Evolutionary conservation across 441 rosid species (phyloP), one percentile per base, ranked within the genome.

Genomic region (Populus hybrid): DNA sequence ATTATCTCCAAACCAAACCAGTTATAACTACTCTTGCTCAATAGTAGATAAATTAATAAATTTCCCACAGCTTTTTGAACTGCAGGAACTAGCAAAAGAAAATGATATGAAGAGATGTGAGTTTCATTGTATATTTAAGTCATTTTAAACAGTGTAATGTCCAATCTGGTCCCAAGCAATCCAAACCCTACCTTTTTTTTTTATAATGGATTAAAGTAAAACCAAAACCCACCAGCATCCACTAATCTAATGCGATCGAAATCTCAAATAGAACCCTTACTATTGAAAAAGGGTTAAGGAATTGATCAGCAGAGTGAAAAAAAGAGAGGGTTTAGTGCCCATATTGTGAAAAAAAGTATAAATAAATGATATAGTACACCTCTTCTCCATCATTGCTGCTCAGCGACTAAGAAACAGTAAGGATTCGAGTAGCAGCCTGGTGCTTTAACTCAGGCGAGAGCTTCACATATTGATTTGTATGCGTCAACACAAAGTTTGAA

Each of bases 401-500:
- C n/a, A n/a, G n/a, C n/a, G n/a, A n/a, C n/a, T n/a, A n/a, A n/a
- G n/a, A n/a, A n/a, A n/a, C 71, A 28, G 31, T 31, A 50, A 45
- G 21, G 45, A 50, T 29, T 50, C 29, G 50, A 33, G 9, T 64
- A 1, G n/a, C 72, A 64, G 68, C 59, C 59, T 31, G 26, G 33
- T 35, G 68, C 35, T 56, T 23, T 26, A 67, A 64, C 68, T 73
- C 75, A 35, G 70, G 88, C 78, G 23, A 91, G 76, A 71, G 90
- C 93, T 68, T 72, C 72, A 64, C 92, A 87, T 7, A 90, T 74
- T 2, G 96, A 87, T 80, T 86, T 88, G 85, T 92, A 92, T 29
- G 94, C 90, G 16, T 79, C 73, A 28, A 86, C 88, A 79, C 94
- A 89, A 1, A 82, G 77, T 79, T 89, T 92, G 79, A 92, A 92